Conservation (phyloP, 805 yeast genomes). For the Wickerhamomyces hampshirensis region DNA sequence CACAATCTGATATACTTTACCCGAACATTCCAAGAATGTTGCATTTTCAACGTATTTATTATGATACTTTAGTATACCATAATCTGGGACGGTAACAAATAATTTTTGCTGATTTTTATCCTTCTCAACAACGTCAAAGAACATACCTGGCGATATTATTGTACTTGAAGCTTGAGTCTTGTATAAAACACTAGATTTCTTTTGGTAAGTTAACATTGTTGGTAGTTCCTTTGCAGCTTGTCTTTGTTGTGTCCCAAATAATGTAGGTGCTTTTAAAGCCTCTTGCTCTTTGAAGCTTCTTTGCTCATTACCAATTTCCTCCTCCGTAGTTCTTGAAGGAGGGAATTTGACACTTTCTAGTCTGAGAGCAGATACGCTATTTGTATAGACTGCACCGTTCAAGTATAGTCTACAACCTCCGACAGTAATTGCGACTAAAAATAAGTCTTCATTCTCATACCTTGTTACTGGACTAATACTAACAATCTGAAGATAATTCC, state of each 20-base stretch:
- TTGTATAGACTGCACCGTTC: conserved; percentile 34
- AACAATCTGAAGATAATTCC: conserved; percentile 54
- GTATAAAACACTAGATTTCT: conserved; percentile 49
- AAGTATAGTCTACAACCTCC: conserved; percentile 77
- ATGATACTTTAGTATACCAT: conserved; percentile 73
- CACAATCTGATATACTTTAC: conserved; percentile 65
- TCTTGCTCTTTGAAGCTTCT: conserved; percentile 23
- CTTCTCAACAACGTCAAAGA: conserved; percentile 54
- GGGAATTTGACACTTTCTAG: conserved; percentile 56
- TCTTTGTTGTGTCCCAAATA: conserved; percentile 7
- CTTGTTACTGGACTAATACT: conserved; percentile 58
- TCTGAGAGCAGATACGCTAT: conserved; percentile 35
- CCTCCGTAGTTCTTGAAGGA: conserved; percentile 46
- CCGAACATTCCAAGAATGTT: conserved; percentile 59
- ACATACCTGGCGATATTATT: conserved; percentile 82
- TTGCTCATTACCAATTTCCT: conserved; percentile 20
- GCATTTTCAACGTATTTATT: conserved; percentile 76
- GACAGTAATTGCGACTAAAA: conserved; percentile 71
- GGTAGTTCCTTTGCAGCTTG: conserved; percentile 24
- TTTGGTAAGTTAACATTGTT: conserved; percentile 42
- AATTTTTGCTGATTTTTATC: conserved; percentile 36
- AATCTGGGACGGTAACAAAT: conserved; percentile 78
- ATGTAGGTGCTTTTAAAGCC: conserved; percentile 26
- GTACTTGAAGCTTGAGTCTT: conserved; percentile 54
- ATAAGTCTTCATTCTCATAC: conserved; percentile 63